Percentiles rank a stretch among this genome's conserved stretches.
Conservation (phyloP, 768 basidiomycete genomes). For the Lentinula guzmanii region DNA sequence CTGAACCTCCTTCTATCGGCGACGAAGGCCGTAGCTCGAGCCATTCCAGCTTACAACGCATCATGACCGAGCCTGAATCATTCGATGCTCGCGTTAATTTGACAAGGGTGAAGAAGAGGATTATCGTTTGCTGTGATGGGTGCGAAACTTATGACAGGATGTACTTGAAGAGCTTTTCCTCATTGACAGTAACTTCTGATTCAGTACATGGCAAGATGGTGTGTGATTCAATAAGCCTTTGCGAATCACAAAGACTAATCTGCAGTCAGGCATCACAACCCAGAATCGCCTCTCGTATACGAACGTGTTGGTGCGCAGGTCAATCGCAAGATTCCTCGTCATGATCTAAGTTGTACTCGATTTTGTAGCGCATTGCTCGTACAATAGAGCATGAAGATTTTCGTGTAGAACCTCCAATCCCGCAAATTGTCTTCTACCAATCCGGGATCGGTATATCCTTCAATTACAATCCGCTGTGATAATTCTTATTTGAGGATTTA, state of each 20-base stretch:
- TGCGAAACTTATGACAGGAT: constrained; percentile 20
- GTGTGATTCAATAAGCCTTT: neutral
- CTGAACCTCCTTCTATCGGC: neutral
- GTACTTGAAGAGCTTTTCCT: neutral
- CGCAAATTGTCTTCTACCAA: constrained; percentile 63
- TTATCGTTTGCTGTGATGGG: constrained; percentile 77
- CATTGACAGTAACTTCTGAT: neutral
- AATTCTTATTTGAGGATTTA: neutral
- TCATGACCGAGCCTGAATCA: neutral
- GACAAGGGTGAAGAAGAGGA: constrained; percentile 40
- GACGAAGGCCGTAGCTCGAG: neutral
- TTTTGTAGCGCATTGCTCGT: constrained; percentile 44
- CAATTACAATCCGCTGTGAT: neutral
- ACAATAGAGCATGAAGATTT: constrained; percentile 44
- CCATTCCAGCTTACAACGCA: neutral
- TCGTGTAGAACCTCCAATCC: constrained; percentile 34
- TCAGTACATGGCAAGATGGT: constrained; percentile 73
- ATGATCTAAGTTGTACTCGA: neutral
- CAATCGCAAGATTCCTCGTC: neutral
- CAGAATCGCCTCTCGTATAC: constrained; percentile 43
- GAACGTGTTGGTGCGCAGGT: constrained; percentile 43
- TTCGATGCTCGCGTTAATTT: neutral
- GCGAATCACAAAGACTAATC: neutral
- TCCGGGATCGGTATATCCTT: constrained; percentile 39
- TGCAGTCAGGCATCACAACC: constrained; percentile 22